These are phyloP conservation scores for Trifolium subterraneum DNA, from an alignment of 306 rosid genomes.

Conservation along the genomic window DNA sequence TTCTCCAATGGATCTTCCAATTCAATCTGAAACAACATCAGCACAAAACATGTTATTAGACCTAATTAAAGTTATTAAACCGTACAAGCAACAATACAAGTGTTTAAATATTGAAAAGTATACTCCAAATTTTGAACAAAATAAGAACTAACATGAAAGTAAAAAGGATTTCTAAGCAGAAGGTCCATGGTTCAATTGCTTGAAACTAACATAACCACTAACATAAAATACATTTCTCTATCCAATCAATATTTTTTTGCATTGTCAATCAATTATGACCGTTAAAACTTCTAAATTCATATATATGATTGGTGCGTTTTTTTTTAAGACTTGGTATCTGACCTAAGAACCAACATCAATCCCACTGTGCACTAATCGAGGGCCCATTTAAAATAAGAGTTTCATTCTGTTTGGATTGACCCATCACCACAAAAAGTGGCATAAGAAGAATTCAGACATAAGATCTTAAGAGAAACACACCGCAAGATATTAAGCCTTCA, in stretches of 20 bases:
- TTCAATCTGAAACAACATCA: slow-evolving; percentile 62
- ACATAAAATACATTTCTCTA: not conserved
- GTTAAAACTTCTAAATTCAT: not conserved
- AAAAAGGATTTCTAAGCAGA: not conserved
- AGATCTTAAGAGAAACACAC: no score
- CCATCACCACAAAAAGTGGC: no score
- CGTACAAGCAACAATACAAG: not conserved
- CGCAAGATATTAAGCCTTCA: no score
- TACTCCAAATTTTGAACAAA: not conserved
- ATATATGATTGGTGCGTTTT: no score
- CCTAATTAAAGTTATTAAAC: slow-evolving; percentile 22
- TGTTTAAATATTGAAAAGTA: not conserved
- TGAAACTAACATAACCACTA: not conserved
- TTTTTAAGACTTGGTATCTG: no score
- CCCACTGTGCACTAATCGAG: no score
- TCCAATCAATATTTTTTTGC: no score
- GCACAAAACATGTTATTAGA: slow-evolving; percentile 3
- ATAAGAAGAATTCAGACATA: no score
- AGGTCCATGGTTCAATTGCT: not conserved
- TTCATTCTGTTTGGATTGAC: no score
- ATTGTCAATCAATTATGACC: not conserved
- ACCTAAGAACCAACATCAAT: no score
- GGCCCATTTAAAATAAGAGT: no score
- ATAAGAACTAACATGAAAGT: not conserved
- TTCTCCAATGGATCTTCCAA: slow-evolving; percentile 93